phyloP scores from a whole-genome alignment of 768 basidiomycete species.

The Brasilioporus rufonigricans region DNA sequence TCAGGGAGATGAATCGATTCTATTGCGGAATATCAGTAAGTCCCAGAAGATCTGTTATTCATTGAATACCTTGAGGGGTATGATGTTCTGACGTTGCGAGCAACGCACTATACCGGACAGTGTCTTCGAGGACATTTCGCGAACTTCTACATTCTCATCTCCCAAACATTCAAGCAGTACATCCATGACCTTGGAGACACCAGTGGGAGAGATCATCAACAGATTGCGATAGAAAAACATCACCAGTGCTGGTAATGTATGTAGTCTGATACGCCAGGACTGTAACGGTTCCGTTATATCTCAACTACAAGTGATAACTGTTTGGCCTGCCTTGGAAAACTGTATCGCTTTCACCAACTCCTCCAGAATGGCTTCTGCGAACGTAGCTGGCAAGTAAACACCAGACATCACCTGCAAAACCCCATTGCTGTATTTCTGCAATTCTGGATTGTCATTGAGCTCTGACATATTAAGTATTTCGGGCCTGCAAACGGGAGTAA shows the following conservation, averaged over 20 bases:
- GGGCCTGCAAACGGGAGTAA: conserved; percentile 48
- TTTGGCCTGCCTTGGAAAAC: conserved; percentile 61
- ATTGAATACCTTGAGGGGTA: conserved; percentile 69
- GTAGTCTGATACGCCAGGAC: conserved; percentile 90
- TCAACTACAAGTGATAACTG: conserved; percentile 1
- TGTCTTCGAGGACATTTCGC: conserved; percentile 86
- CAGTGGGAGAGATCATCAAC: conserved; percentile 65
- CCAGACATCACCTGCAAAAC: conserved; percentile 82
- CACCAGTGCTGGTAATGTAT: conserved; percentile 83
- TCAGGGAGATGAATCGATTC: conserved; percentile 77
- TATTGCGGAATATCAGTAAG: conserved; percentile 30
- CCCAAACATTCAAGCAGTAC: conserved; percentile 78
- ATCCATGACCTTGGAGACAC: conserved; percentile 74
- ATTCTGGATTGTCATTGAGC: conserved; percentile 78
- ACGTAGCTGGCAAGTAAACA: conserved; percentile 68
- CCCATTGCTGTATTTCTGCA: conserved; percentile 78
- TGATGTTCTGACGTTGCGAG: conserved; percentile 84
- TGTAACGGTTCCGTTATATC: conserved; percentile 29
- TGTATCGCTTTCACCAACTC: conserved; percentile 72
- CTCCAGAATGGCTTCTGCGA: conserved; percentile 56
- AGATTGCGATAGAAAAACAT: conserved; percentile 92
- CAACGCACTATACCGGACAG: conserved; percentile 85
- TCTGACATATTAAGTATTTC: conserved; percentile 90
- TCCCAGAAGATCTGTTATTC: not conserved
- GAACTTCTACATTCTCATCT: conserved; percentile 91